Evolutionary conservation across 495 filamentous ascomycete species (phyloP).

Genomic region (Daldinia bambusicola): DNA sequence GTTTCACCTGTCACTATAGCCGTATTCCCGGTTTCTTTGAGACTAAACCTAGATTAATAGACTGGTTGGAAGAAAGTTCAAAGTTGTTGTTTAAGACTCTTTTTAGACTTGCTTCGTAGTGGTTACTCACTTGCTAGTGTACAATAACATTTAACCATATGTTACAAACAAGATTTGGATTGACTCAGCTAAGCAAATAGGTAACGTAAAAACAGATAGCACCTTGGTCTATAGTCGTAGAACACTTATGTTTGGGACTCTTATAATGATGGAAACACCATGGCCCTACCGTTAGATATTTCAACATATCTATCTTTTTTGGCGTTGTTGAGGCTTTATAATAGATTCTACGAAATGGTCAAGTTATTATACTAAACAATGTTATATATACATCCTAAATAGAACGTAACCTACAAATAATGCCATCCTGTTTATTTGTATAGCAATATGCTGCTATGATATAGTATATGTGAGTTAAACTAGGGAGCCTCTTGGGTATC

Average conservation of each 20-base stretch:
- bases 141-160: background rate
- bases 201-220: no score
- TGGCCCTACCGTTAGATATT: background rate
- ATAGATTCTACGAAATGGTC: background rate
- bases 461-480: background rate
- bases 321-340: background rate
- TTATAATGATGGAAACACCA: background rate
- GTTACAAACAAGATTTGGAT: background rate
- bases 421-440: background rate
- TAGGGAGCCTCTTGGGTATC: background rate
- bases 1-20: background rate
- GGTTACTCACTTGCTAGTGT: background rate
- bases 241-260: background rate
- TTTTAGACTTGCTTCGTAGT: background rate
- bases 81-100: background rate
- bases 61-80: background rate
- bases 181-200: background rate
- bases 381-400: background rate
- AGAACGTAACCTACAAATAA: background rate
- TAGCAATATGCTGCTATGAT: background rate
- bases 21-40: background rate
- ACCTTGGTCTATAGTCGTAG: background rate
- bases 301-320: background rate
- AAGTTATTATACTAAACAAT: background rate
- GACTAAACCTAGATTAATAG: background rate